Evolutionary conservation across 2,329 filamentous ascomycete species (phyloP).

Genomic region (Penicillium sp.): DNA sequence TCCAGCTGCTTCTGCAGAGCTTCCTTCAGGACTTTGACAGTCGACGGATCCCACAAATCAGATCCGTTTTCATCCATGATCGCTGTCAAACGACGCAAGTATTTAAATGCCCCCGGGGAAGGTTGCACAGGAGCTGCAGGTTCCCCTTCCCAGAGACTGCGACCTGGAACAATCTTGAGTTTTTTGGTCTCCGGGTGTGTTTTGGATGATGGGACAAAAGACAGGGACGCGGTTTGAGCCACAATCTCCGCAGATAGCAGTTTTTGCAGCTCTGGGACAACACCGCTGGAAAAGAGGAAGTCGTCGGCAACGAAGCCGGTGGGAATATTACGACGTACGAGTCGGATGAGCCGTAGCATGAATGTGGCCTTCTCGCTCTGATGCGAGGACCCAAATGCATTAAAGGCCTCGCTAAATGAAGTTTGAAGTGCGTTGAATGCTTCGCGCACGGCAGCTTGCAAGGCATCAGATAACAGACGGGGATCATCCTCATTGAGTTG

Average conservation of each 20-base stretch:
- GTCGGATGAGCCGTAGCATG: slow-evolving; percentile 72
- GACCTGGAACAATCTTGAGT: slow-evolving; percentile 60
- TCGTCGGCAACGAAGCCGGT: slow-evolving; percentile 47
- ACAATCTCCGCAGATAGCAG: slow-evolving; percentile 62
- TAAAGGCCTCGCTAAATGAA: slow-evolving; percentile 47
- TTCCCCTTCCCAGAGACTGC: slow-evolving; percentile 78
- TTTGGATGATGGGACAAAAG: slow-evolving; percentile 20
- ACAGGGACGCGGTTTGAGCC: slow-evolving; percentile 47
- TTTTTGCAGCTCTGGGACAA: slow-evolving; percentile 68
- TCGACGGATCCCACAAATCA: slow-evolving; percentile 79
- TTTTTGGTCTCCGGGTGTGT: slow-evolving; percentile 33
- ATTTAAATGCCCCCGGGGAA: slow-evolving; percentile 72
- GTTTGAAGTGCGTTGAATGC: slow-evolving; percentile 61
- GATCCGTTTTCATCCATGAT: slow-evolving; percentile 72
- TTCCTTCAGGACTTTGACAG: slow-evolving; percentile 67
- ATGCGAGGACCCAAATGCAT: slow-evolving; percentile 51
- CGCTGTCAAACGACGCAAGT: slow-evolving; percentile 67
- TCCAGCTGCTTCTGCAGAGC: slow-evolving; percentile 57
- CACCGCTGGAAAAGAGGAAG: slow-evolving; percentile 59
- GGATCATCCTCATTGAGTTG: slow-evolving; percentile 75
- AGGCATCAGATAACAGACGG: slow-evolving; percentile 61
- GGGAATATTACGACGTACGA: slow-evolving; percentile 71
- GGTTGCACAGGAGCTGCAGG: slow-evolving; percentile 78
- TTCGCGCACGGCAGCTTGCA: slow-evolving; percentile 60
- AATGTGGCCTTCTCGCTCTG: slow-evolving; percentile 62